These are phyloP conservation scores for Kluyveromyces marxianus DNA, from an alignment of 1,139 yeast genomes.

Conservation along the genomic window DNA sequence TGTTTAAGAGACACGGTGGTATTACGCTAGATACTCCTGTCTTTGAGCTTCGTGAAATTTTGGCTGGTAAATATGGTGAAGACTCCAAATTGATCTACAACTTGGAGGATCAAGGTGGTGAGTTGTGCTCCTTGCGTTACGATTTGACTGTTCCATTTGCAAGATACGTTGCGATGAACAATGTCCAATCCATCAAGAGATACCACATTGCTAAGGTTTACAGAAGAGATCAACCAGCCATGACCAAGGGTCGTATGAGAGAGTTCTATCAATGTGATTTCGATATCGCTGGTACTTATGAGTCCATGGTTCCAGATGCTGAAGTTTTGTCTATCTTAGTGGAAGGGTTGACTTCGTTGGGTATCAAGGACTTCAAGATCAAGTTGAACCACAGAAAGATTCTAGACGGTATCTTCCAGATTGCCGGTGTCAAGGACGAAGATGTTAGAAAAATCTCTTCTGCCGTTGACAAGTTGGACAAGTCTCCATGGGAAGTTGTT, in stretches of 20 bases:
- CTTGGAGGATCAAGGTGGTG: slow-evolving; percentile 98
- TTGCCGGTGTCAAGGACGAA: slow-evolving; percentile 89
- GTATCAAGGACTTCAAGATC: slow-evolving; percentile 81
- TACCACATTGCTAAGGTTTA: slow-evolving; percentile 96
- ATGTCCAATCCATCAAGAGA: slow-evolving; percentile 79
- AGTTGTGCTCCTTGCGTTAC: slow-evolving; percentile 85
- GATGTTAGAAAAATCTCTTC: slow-evolving; percentile 90
- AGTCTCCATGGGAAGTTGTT: slow-evolving; percentile 90
- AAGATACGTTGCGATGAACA: slow-evolving; percentile 91
- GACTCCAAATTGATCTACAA: slow-evolving; percentile 93
- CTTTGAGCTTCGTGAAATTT: slow-evolving; percentile 87
- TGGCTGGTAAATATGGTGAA: slow-evolving; percentile 96
- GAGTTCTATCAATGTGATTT: slow-evolving; percentile 98
- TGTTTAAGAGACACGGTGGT: slow-evolving; percentile 95
- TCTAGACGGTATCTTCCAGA: slow-evolving; percentile 89
- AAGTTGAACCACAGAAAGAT: slow-evolving; percentile 93
- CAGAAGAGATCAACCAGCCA: slow-evolving; percentile 98
- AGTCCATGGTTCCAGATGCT: slow-evolving; percentile 92
- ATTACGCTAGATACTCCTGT: slow-evolving; percentile 98
- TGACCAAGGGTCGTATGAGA: slow-evolving; percentile 99
- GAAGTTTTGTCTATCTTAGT: slow-evolving; percentile 75
- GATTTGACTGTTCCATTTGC: slow-evolving; percentile 98
- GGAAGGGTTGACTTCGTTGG: slow-evolving; percentile 77
- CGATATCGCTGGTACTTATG: slow-evolving; percentile 89
- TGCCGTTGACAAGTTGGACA: slow-evolving; percentile 94